Conservation (phyloP, 2,329 filamentous ascomycete species). For the Calonectria honghensis region DNA sequence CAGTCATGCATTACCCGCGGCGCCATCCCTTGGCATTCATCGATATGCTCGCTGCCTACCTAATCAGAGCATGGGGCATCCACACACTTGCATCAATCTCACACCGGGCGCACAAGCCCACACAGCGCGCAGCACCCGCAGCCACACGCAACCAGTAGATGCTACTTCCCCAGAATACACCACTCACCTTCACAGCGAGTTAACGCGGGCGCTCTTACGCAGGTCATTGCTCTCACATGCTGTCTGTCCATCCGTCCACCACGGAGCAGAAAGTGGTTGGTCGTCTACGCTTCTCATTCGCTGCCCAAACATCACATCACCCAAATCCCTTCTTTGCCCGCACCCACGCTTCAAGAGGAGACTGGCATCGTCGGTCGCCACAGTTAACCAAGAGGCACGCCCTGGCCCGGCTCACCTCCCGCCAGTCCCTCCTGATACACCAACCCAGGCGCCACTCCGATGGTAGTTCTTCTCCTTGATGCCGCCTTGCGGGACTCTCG, state of each 20-base stretch:
- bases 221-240: constrained; percentile 52
- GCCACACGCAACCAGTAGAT: constrained; percentile 32
- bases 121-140: constrained; percentile 34
- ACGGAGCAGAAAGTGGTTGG: constrained; percentile 38
- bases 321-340: constrained; percentile 38
- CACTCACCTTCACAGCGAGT: constrained; percentile 14
- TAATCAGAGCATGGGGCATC: constrained; percentile 36
- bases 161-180: constrained; percentile 27
- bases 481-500: constrained; percentile 48
- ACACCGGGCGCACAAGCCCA: constrained; percentile 37
- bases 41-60: constrained; percentile 37
- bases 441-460: constrained; percentile 53
- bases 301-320: constrained; percentile 33
- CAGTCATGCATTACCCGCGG: constrained; percentile 32
- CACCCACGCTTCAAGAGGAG: constrained; percentile 45
- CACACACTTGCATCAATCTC: constrained; percentile 33
- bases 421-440: constrained; percentile 55
- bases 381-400: constrained; percentile 44
- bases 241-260: constrained; percentile 35
- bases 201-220: constrained; percentile 38
- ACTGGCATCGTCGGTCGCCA: constrained; percentile 44
- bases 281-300: constrained; percentile 44
- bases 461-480: constrained; percentile 51
- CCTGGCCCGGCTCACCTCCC: constrained; percentile 48
- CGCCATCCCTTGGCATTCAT: constrained; percentile 34